Percentiles rank a stretch among this genome's conserved stretches.
phyloP scores from a whole-genome alignment of 768 basidiomycete genomes.

The Paxillus involutus region DNA sequence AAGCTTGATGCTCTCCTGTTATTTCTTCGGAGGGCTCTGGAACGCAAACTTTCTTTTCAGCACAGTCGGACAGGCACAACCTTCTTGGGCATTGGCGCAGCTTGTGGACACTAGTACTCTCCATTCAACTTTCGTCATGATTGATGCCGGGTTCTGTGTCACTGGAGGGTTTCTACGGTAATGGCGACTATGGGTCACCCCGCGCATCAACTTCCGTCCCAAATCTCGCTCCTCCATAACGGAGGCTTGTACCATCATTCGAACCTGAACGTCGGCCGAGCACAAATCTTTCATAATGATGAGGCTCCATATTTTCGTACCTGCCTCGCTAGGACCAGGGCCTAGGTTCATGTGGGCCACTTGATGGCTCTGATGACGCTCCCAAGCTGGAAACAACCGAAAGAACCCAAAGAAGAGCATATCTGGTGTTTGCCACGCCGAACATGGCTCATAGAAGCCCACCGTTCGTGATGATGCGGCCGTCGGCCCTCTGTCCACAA shows the following conservation, averaged over 20 bases:
- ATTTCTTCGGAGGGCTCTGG: neutral
- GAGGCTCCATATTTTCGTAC: neutral
- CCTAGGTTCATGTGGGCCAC: neutral
- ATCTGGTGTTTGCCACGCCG: neutral
- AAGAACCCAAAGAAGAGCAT: neutral
- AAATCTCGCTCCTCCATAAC: neutral
- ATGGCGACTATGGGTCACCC: neutral
- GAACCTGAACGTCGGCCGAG: neutral
- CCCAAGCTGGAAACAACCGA: neutral
- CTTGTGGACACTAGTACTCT: neutral
- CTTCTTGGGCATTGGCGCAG: neutral
- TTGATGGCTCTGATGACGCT: neutral
- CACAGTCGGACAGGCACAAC: neutral
- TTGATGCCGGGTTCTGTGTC: neutral
- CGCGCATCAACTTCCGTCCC: constrained; percentile 9
- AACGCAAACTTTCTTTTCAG: neutral
- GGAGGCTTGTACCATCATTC: neutral
- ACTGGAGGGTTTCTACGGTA: neutral
- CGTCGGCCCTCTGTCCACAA: neutral
- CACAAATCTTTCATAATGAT: neutral
- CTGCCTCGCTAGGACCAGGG: neutral
- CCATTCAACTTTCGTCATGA: neutral
- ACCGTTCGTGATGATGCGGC: neutral
- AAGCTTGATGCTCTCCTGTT: neutral
- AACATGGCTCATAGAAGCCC: neutral